Base-by-base conservation (phyloP, 306 rosid species). In the Glycyrrhiza uralensis region DNA sequence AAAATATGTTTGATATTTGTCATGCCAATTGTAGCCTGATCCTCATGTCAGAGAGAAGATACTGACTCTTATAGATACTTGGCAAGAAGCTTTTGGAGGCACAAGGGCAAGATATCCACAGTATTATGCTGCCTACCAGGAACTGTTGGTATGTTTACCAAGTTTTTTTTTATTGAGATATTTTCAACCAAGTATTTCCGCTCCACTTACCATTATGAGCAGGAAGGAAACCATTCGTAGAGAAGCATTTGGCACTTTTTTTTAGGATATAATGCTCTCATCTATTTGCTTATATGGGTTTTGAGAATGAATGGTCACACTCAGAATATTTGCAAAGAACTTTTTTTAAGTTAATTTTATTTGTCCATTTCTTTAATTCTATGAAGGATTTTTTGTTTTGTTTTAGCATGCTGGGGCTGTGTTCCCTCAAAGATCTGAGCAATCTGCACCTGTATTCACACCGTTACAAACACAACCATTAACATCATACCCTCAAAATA, bases 1-100 rank as follows among this genome's bases (percentile, higher is more conserved):
- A 63, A 59, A 78, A 30, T 71, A 60, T 78, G 49, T 49, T 84
- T 50, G 7, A 59, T 65, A 44, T 82, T 69, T 83, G 7, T 89
- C 70, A 50, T 76, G 51, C 74, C 72, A 76, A 62, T 65, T 86
- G 89, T 83, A 95, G 97, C 96, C 96, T 15, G 96, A 95, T 76
- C 14, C 80, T 60, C 87, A 85, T 39, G 99, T 95, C 85, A 90
- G 77, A 87, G 96, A 92, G 87, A 95, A 91, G 97, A 87, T 95
- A 82, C 67, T 95, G 82, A 73, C 36, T 72, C 90, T 95, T 65
- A 83, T 95, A 74, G 99, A 95, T 77, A 89, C 96, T 51, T 95
- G 99, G 99, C 97, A 95, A 92, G 99, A 95, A 79, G 99, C 93
- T 49, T 95, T 95, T 77, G 99, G 97, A 68, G 99, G 99, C 56